A percentile compares a stretch with the other conserved stretches of the same genome.
Evolutionary conservation across 192 early-diverging fungal species (phyloP).

Genomic region (Piromyces sp.): DNA sequence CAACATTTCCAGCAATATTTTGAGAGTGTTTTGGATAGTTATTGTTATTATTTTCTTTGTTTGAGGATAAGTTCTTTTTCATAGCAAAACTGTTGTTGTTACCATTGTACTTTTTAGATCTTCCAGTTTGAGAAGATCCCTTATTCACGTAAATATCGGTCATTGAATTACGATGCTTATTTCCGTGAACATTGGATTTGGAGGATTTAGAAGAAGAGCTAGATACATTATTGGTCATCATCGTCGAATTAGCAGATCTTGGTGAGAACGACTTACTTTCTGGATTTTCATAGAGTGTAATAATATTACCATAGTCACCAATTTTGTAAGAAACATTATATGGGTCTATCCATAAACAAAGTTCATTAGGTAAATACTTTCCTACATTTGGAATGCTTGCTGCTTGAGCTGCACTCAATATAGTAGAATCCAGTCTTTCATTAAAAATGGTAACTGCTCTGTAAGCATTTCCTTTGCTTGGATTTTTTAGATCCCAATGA

Average conservation of each 20-base stretch:
- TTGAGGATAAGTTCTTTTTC: not conserved
- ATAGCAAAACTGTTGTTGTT: not conserved
- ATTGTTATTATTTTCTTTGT: not conserved
- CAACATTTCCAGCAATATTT: not conserved
- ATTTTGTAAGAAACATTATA: slow-evolving; percentile 50
- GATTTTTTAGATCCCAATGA: slow-evolving; percentile 53
- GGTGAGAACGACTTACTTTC: not conserved
- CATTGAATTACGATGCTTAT: not conserved
- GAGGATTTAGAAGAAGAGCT: not conserved
- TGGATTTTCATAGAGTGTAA: slow-evolving; percentile 41
- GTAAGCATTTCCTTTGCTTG: slow-evolving; percentile 53
- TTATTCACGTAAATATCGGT: not conserved
- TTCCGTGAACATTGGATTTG: not conserved
- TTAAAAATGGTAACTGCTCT: slow-evolving; percentile 57
- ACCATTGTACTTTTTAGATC: not conserved
- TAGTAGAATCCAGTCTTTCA: slow-evolving; percentile 36
- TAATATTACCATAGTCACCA: slow-evolving; percentile 50
- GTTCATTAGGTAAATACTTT: slow-evolving; percentile 39
- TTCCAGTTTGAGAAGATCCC: not conserved
- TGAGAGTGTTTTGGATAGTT: not conserved
- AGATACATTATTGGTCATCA: not conserved
- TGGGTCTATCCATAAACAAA: slow-evolving; percentile 57
- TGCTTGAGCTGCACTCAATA: slow-evolving; percentile 37
- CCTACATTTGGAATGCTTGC: slow-evolving; percentile 26
- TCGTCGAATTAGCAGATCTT: not conserved